Conservation (phyloP, 768 basidiomycete genomes). For the Rhodotorula toruloides region DNA sequence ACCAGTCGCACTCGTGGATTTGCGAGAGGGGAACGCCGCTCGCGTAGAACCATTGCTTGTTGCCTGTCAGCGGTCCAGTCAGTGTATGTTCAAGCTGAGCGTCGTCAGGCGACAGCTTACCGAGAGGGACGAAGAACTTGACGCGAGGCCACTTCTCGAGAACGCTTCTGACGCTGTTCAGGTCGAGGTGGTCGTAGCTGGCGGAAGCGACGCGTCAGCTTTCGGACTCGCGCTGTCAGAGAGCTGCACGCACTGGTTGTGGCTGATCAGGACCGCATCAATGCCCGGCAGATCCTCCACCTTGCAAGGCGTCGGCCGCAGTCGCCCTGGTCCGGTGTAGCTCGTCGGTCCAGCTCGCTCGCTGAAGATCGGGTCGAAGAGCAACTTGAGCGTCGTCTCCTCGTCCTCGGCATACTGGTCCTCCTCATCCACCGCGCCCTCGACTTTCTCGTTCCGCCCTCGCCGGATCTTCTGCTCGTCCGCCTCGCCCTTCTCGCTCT, state of each 20-base stretch:
- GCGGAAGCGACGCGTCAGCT: neutral
- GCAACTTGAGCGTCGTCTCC: constrained; percentile 37
- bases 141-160: constrained; percentile 41
- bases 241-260: constrained; percentile 48
- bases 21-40: constrained; percentile 46
- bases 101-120: constrained; percentile 37
- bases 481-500: neutral
- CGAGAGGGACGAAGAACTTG: constrained; percentile 50
- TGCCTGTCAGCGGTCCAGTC: constrained; percentile 35
- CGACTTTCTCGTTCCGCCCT: neutral
- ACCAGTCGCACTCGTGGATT: constrained; percentile 51
- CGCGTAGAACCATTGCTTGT: constrained; percentile 45
- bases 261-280: constrained; percentile 50
- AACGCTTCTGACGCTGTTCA: constrained; percentile 45
- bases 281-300: constrained; percentile 49
- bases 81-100: too few relatives aligned
- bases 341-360: constrained; percentile 45
- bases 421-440: constrained; percentile 35
- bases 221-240: too few relatives aligned
- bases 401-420: constrained; percentile 45
- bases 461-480: neutral
- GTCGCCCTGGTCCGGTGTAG: constrained; percentile 46
- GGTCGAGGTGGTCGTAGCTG: constrained; percentile 53
- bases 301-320: constrained; percentile 48
- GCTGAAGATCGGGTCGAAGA: constrained; percentile 52